A percentile compares a stretch with the other conserved stretches of the same genome.
These are phyloP conservation scores for Fusarium sp. DNA, from an alignment of 2,329 filamentous ascomycete species.

Conservation along the genomic window DNA sequence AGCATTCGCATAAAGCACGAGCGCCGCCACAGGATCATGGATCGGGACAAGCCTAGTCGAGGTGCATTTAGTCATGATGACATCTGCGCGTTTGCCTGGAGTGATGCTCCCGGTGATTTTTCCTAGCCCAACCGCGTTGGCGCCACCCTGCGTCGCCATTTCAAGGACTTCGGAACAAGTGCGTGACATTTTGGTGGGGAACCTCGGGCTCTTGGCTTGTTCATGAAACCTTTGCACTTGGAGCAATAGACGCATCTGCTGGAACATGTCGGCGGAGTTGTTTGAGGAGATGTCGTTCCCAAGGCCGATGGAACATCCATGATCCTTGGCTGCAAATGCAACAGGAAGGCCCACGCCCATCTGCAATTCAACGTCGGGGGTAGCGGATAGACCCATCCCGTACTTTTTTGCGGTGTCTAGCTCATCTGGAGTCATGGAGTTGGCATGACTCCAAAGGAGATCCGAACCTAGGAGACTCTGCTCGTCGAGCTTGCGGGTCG, in stretches of 20 bases:
- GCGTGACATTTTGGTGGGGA: too few relatives aligned
- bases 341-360: conserved; percentile 6
- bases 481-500: neutral
- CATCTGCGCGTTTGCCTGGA: too few relatives aligned
- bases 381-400: neutral
- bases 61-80: too few relatives aligned
- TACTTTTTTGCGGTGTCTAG: neutral
- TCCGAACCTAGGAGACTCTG: neutral
- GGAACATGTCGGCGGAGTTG: neutral
- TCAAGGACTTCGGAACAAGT: too few relatives aligned
- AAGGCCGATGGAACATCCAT: neutral
- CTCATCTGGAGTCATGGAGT: neutral
- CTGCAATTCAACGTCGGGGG: neutral
- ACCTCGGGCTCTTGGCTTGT: too few relatives aligned
- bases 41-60: too few relatives aligned
- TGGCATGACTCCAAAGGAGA: neutral
- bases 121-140: too few relatives aligned
- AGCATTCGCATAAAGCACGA: too few relatives aligned
- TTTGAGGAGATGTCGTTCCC: conserved; percentile 1
- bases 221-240: too few relatives aligned
- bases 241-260: neutral
- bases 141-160: too few relatives aligned
- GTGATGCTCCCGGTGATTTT: too few relatives aligned
- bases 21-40: too few relatives aligned
- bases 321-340: neutral